A percentile compares a stretch with the other conserved stretches of the same genome.
phyloP scores from a whole-genome alignment of 2,329 filamentous ascomycete species.

The Delphinella strobiligena region DNA sequence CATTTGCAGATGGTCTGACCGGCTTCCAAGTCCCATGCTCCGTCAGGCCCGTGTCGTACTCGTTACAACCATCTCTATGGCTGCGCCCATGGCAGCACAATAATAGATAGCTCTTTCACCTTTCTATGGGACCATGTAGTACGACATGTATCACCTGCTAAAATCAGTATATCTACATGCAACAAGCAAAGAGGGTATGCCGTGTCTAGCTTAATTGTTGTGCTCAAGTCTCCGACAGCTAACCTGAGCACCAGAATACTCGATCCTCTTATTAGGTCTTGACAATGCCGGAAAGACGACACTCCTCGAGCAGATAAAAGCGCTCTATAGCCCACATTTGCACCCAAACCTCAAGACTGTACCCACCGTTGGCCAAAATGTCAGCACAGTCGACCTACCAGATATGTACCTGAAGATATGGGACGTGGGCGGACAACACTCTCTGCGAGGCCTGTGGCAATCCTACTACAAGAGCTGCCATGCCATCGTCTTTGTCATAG shows the following conservation, averaged over 20 bases:
- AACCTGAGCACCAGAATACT: constrained; percentile 58
- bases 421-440: constrained; percentile 93
- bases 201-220: neutral
- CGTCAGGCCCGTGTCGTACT: too few relatives aligned
- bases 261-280: constrained; percentile 87
- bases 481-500: constrained; percentile 95
- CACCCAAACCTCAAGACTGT: constrained; percentile 70
- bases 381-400: constrained; percentile 76
- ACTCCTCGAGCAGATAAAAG: constrained; percentile 91
- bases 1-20: too few relatives aligned
- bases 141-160: constrained; percentile 83
- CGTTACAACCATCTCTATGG: too few relatives aligned
- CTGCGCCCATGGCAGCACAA: too few relatives aligned
- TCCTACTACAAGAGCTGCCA: constrained; percentile 90
- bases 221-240: constrained; percentile 1
- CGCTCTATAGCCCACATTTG: constrained; percentile 58
- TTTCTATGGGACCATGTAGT: neutral
- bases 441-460: constrained; percentile 83
- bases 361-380: constrained; percentile 94
- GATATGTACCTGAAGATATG: constrained; percentile 98
- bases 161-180: constrained; percentile 92
- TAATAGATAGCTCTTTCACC: too few relatives aligned
- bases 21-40: too few relatives aligned
- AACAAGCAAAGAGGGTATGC: constrained; percentile 85
- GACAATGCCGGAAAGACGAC: constrained; percentile 99